Evolutionary conservation across 2,329 filamentous ascomycete species (phyloP), one percentile per base, ranked within the genome.

Genomic region (Fusarium luffae): DNA sequence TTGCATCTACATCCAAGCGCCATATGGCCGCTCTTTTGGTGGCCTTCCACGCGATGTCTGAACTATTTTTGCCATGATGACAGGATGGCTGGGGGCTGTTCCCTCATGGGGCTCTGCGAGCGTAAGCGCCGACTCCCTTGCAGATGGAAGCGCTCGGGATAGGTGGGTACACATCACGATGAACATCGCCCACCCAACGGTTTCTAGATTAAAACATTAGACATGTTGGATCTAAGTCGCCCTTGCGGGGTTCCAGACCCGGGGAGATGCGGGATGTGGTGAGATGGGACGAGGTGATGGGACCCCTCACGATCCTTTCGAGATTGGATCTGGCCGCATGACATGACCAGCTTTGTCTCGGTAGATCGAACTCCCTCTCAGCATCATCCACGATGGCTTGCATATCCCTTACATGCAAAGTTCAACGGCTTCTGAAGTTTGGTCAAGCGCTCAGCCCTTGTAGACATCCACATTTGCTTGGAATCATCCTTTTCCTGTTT

Each of bases 91-190:
- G 63, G 70, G 69, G 64, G 59, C 62, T 42, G 49, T 65, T 64
- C 57, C 57, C 54, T 61, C 55, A 54, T 69, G 67, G 66, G 63
- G 62, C 60, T 70, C 63, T 71, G 57, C 56, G 43, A 61, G 44
- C 18, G 71, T 74, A 75, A 74, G 73, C 73, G 73, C 73, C 71
- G 51, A 65, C 34, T 68, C 62, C 69, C 68, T 73, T 74, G 70
- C 73, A 74, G 64, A 34, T 44, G 51, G 59, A 70, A 68, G 69
- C 73, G 68, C 70, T 65, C 37, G 63, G 58, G 61, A 50, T 47
- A 46, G 68, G 72, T 74, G 69, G 74, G 60, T 71, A 67, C 67
- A 54, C 40, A 40, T 70, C 60, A 54, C 55, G 34, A 44, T 62
- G 63, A 71, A 65, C 57, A 59, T 63, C 63, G 49, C 43, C 69